phyloP scores from a whole-genome alignment of 2,329 filamentous ascomycete genomes.

The Claviceps africana region DNA sequence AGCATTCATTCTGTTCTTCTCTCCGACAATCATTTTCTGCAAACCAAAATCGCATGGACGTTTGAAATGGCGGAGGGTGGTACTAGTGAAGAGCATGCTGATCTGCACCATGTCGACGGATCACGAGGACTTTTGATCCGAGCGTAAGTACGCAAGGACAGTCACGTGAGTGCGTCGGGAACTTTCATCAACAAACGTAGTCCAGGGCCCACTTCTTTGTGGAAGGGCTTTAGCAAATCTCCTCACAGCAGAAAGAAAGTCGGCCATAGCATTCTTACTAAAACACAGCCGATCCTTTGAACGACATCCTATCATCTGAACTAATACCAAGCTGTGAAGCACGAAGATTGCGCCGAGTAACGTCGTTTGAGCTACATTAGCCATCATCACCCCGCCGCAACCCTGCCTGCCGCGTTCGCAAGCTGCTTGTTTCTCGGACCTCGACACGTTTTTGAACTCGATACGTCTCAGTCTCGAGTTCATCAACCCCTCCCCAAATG shows the following conservation, averaged over 20 bases:
- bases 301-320: slow-evolving; percentile 5
- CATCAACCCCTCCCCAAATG: slow-evolving; percentile 9
- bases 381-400: not conserved
- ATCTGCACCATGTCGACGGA: not conserved
- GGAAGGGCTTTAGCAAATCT: slow-evolving; percentile 11
- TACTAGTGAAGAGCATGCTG: not conserved
- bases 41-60: not conserved
- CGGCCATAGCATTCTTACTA: not conserved
- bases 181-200: not conserved
- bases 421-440: not conserved
- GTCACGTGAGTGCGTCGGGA: slow-evolving; percentile 9
- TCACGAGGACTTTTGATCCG: no score
- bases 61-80: not conserved
- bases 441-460: not conserved
- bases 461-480: not conserved
- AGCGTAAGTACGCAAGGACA: no score
- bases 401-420: not conserved
- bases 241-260: slow-evolving; percentile 7
- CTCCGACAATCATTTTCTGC: not conserved
- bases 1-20: not conserved
- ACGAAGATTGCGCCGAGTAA: not conserved
- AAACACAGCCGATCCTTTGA: not conserved
- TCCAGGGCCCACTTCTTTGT: slow-evolving; percentile 9
- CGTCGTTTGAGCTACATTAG: not conserved
- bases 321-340: slow-evolving; percentile 1